Evolutionary conservation across 148 eudicot species (phyloP).

Genomic region (Silene uniflora): DNA sequence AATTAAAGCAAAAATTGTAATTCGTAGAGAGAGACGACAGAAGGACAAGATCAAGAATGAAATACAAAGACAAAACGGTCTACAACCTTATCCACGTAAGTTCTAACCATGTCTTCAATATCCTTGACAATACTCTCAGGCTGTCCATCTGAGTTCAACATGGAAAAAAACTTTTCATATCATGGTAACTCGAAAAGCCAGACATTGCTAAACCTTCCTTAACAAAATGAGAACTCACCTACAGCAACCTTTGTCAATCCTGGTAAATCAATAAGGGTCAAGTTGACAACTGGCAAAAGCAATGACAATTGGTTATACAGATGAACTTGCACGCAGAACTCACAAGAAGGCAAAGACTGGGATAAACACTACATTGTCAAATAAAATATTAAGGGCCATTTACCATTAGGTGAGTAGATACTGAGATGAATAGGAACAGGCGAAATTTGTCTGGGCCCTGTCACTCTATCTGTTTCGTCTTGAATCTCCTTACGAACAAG

Average conservation of each 20-base stretch:
- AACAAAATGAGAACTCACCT: slow-evolving; percentile 47
- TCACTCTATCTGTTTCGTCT: slow-evolving; percentile 94
- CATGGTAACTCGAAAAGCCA: background rate
- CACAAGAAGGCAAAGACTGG: slow-evolving; percentile 5
- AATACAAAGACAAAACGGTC: background rate
- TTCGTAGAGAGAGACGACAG: background rate
- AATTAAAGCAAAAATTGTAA: background rate
- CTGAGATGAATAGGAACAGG: slow-evolving; percentile 97
- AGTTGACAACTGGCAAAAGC: slow-evolving; percentile 74
- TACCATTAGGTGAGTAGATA: slow-evolving; percentile 87
- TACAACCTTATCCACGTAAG: slow-evolving; percentile 68
- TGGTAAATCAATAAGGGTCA: slow-evolving; percentile 87
- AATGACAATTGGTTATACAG: slow-evolving; percentile 19
- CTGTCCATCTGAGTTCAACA: slow-evolving; percentile 60
- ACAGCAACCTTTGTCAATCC: slow-evolving; percentile 98
- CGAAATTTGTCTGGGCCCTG: slow-evolving; percentile 86
- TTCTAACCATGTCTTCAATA: slow-evolving; percentile 75
- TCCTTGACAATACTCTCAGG: slow-evolving; percentile 66
- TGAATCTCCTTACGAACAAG: slow-evolving; percentile 82
- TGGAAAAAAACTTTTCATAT: slow-evolving; percentile 1
- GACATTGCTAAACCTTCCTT: background rate
- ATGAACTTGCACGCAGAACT: slow-evolving; percentile 4
- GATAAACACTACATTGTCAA: background rate
- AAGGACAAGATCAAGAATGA: background rate
- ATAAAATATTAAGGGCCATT: slow-evolving; percentile 1